Base-by-base conservation (phyloP, 345 rosid genomes). In the Eucalyptus sideroxylon region DNA sequence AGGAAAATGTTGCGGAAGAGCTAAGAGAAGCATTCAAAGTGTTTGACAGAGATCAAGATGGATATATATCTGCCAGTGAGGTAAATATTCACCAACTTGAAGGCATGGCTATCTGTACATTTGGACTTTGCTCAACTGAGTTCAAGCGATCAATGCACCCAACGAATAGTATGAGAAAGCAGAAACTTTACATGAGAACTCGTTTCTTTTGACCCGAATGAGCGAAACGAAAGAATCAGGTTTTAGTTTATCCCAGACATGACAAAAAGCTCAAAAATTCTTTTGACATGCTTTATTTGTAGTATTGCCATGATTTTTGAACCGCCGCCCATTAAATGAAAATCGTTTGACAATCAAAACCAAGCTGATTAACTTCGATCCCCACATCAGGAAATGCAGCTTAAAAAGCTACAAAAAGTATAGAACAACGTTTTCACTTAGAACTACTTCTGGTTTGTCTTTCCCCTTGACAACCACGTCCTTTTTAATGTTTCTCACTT, bases 21-120 rank as follows among this genome's bases (percentile, higher is more conserved):
- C 91, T 95, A 3, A 91, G 91, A 88, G 97, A 95, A 94, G 97
- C 96, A 42, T 95, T 95, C 90, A 93, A 92, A 89, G 96, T 95
- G 16, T 95, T 95, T 55, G 97, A 95, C 88, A 91, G 96, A 50
- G 92, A 95, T 90, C 95, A 93, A 42, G 96, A 95, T 59, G 96
- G 96, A 86, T 95, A 89, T 62, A 95, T 95, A 89, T 94, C 96
- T 27, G 93, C 93, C 60, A 88, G 9, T 47, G 96, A 95, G 95
- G 97, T 95, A 44, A 92, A 27, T 34, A 11, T 4, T 72, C 51
- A 4, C 82, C n/a, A 42, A 24, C 67, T 26, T 15, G 72, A 40
- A 34, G 83, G 82, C 45, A 21, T 72, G 83, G 45, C 83, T 72
- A 72, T 72, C 81, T 34, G 56, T n/a, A 12, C 31, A 37, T 62